phyloP scores from a whole-genome alignment of 2,329 filamentous ascomycete genomes.

The Penicillium digitatum region DNA sequence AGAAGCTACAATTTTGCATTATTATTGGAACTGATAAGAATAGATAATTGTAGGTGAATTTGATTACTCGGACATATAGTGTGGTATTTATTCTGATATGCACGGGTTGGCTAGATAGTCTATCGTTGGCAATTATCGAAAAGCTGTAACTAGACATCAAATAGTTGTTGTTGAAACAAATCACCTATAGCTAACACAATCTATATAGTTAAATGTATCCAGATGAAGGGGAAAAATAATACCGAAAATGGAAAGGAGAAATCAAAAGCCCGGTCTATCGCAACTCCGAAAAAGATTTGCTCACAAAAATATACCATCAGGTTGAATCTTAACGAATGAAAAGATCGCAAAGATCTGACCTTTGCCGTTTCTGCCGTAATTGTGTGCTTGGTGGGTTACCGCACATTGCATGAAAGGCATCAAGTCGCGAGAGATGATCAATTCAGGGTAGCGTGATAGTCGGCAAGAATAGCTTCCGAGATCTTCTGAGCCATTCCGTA shows the following conservation, averaged over 20 bases:
- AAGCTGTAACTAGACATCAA: neutral
- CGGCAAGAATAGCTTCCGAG: slow-evolving; percentile 15
- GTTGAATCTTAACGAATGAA: neutral
- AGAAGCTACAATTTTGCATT: no score
- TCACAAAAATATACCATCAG: neutral
- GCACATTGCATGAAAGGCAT: neutral
- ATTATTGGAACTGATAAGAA: no score
- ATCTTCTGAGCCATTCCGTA: slow-evolving; percentile 31
- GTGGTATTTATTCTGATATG: no score
- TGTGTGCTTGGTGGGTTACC: neutral
- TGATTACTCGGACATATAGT: no score
- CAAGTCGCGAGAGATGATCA: neutral
- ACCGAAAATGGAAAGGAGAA: neutral
- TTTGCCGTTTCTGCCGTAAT: neutral
- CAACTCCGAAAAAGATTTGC: neutral
- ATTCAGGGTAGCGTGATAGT: neutral
- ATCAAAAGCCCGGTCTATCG: neutral
- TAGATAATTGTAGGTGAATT: no score
- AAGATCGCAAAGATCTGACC: neutral
- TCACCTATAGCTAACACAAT: neutral
- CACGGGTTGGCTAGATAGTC: no score
- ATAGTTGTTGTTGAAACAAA: neutral
- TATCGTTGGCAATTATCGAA: neutral
- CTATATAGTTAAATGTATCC: neutral
- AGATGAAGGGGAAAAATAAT: neutral